phyloP scores from a whole-genome alignment of 2,329 filamentous ascomycete genomes.

The Fusarium multiceps region DNA sequence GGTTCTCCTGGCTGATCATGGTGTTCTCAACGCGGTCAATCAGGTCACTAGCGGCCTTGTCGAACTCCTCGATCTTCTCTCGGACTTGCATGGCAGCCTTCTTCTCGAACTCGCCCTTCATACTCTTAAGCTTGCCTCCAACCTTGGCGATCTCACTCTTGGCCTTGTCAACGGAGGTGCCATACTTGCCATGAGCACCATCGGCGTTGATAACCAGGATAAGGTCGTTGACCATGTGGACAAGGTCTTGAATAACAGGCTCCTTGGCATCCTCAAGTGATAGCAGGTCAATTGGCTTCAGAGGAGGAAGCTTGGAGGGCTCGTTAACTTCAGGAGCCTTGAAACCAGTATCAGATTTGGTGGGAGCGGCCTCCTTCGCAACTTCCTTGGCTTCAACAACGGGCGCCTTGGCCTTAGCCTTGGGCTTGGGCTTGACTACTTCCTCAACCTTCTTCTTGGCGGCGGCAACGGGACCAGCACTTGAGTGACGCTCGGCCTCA shows the following conservation, averaged over 20 bases:
- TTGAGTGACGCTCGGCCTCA: slow-evolving; percentile 69
- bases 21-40: slow-evolving; percentile 86
- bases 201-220: slow-evolving; percentile 94
- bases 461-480: slow-evolving; percentile 58
- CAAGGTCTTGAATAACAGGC: slow-evolving; percentile 89
- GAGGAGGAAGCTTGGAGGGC: slow-evolving; percentile 71
- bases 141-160: slow-evolving; percentile 85
- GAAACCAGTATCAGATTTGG: slow-evolving; percentile 51
- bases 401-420: slow-evolving; percentile 32
- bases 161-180: slow-evolving; percentile 81
- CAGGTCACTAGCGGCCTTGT: slow-evolving; percentile 87
- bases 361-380: slow-evolving; percentile 47
- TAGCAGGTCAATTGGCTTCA: slow-evolving; percentile 81
- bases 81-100: slow-evolving; percentile 81
- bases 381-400: slow-evolving; percentile 38
- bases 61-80: slow-evolving; percentile 80
- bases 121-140: slow-evolving; percentile 77
- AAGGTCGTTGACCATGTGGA: slow-evolving; percentile 95
- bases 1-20: slow-evolving; percentile 81
- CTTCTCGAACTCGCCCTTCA: slow-evolving; percentile 76
- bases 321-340: slow-evolving; percentile 73
- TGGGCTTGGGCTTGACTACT: slow-evolving; percentile 48
- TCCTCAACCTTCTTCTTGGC: slow-evolving; percentile 48
- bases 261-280: slow-evolving; percentile 81
- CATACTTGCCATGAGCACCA: slow-evolving; percentile 80